Conservation (phyloP, 2,329 filamentous ascomycete species). For the Sporothrix globosa region DNA sequence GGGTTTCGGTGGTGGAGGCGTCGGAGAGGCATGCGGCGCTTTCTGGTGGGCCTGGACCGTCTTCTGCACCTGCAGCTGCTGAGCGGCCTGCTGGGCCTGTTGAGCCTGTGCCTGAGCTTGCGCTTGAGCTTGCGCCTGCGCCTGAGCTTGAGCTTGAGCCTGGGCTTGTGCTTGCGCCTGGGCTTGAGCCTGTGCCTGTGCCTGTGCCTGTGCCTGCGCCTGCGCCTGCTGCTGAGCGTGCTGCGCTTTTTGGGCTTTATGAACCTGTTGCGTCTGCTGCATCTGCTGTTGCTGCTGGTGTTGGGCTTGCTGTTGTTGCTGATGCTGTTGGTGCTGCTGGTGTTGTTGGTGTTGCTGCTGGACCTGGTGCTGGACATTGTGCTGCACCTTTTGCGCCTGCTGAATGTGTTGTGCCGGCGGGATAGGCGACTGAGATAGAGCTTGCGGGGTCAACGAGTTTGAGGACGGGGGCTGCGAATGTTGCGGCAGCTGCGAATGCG, state of each 20-base stretch:
- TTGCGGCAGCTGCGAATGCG: conserved; percentile 38
- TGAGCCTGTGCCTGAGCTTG: conserved; percentile 38
- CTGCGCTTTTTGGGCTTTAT: conserved; percentile 34
- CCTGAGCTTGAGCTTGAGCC: conserved; percentile 38
- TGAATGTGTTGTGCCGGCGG: conserved; percentile 40
- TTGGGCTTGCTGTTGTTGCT: conserved; percentile 32
- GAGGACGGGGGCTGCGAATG: conserved; percentile 39
- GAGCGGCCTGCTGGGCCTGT: conserved; percentile 41
- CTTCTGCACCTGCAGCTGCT: conserved; percentile 45
- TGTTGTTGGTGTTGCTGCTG: conserved; percentile 35
- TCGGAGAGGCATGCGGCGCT: conserved; percentile 37
- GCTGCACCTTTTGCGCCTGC: conserved; percentile 29
- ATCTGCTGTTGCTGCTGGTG: conserved; percentile 24
- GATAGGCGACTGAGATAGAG: conserved; percentile 50
- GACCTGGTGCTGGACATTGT: conserved; percentile 29
- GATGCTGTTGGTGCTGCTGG: conserved; percentile 40
- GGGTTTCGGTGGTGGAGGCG: conserved; percentile 33
- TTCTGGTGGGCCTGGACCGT: conserved; percentile 43
- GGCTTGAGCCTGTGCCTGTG: conserved; percentile 37
- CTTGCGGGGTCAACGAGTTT: conserved; percentile 53
- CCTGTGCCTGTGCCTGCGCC: conserved; percentile 24
- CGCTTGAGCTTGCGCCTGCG: conserved; percentile 36
- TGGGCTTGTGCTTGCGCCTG: conserved; percentile 45
- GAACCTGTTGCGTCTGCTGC: conserved; percentile 41
- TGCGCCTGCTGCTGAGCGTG: conserved; percentile 31